These are phyloP conservation scores for Alternaria alternata DNA, from an alignment of 2,329 filamentous ascomycete species.

Conservation along the genomic window DNA sequence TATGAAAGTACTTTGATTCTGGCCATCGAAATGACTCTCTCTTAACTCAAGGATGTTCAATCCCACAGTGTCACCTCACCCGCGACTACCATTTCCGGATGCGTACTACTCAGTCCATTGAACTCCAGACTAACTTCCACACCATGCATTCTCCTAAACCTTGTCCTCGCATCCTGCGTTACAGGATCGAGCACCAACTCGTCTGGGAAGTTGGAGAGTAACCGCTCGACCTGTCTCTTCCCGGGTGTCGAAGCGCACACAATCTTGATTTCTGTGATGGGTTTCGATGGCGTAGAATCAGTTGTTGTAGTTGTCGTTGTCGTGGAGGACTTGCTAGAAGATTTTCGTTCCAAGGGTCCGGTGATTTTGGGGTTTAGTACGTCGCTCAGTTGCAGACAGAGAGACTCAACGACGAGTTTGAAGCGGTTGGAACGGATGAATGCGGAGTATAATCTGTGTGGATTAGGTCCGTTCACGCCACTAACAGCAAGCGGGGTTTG, in stretches of 20 bases:
- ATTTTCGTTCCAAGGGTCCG: background rate
- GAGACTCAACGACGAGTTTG: slow-evolving; percentile 45
- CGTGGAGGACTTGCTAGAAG: background rate
- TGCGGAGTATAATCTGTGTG: slow-evolving; percentile 32
- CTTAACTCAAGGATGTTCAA: background rate
- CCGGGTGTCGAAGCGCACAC: slow-evolving; percentile 47
- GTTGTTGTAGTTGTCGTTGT: background rate
- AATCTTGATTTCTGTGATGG: slow-evolving; percentile 41
- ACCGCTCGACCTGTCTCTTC: slow-evolving; percentile 56
- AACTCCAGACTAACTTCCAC: slow-evolving; percentile 47
- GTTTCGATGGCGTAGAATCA: background rate
- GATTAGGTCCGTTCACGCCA: background rate
- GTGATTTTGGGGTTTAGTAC: slow-evolving; percentile 13
- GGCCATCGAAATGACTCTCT: background rate
- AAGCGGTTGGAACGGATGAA: slow-evolving; percentile 50
- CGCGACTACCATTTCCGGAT: background rate
- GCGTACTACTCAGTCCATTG: slow-evolving; percentile 27
- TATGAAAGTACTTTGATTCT: background rate
- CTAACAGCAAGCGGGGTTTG: background rate
- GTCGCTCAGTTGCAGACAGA: slow-evolving; percentile 46
- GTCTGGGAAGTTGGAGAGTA: slow-evolving; percentile 63
- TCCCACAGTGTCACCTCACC: background rate
- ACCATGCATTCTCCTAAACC: slow-evolving; percentile 42
- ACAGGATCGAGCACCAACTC: slow-evolving; percentile 52
- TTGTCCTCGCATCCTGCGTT: slow-evolving; percentile 44